phyloP scores from a whole-genome alignment of 805 yeast species.

The Cyberlindnera misumaiensis region DNA sequence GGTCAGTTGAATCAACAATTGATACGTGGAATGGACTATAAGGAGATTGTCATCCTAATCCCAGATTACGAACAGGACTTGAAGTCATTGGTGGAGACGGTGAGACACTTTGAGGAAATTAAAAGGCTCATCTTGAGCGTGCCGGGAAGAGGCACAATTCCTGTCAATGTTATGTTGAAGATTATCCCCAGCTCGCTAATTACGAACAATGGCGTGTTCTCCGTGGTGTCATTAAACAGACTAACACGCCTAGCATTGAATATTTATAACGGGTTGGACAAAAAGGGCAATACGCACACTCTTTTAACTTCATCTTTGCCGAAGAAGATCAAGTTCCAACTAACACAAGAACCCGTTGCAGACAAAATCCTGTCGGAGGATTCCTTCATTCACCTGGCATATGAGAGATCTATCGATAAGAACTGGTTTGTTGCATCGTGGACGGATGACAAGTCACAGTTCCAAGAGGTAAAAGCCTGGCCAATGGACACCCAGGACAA shows the following conservation, averaged over 20 bases:
- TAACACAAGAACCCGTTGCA: slow-evolving; percentile 31
- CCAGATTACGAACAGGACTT: slow-evolving; percentile 22
- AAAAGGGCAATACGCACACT: slow-evolving; percentile 27
- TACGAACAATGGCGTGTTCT: slow-evolving; percentile 26
- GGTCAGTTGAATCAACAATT: slow-evolving; percentile 4
- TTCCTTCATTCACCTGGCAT: slow-evolving; percentile 76
- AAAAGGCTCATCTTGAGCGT: slow-evolving; percentile 25
- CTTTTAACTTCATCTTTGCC: slow-evolving; percentile 37
- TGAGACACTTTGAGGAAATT: slow-evolving; percentile 42
- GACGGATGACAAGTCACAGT: slow-evolving; percentile 76
- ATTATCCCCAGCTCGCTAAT: slow-evolving; percentile 37
- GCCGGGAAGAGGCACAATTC: slow-evolving; percentile 2
- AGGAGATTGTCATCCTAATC: slow-evolving; percentile 14
- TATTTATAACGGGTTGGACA: slow-evolving; percentile 53
- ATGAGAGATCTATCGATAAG: slow-evolving; percentile 72
- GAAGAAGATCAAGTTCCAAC: slow-evolving; percentile 34
- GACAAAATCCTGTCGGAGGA: slow-evolving; percentile 50
- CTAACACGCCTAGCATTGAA: slow-evolving; percentile 42
- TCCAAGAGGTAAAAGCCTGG: slow-evolving; percentile 62
- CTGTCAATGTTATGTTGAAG: slow-evolving; percentile 23
- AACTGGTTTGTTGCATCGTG: slow-evolving; percentile 85
- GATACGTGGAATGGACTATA: slow-evolving; percentile 3
- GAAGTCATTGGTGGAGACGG: slow-evolving; percentile 39
- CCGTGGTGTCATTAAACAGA: slow-evolving; percentile 27
- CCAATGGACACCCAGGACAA: slow-evolving; percentile 31